Evolutionary conservation across 805 yeast species (phyloP).

Genomic region (Saccharomycopsis guyanensis): DNA sequence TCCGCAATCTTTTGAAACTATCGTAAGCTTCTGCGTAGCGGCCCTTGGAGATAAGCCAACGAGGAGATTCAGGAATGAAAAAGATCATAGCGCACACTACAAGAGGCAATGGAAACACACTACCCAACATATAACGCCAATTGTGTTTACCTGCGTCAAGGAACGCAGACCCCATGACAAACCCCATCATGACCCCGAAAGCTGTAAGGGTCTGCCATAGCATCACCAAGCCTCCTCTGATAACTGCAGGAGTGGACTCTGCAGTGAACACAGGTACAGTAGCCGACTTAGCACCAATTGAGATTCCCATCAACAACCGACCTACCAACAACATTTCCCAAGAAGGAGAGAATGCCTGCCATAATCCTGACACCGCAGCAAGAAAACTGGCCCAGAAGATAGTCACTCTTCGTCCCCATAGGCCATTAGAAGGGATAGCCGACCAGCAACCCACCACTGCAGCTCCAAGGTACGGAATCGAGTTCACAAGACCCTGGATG

Average conservation of each 20-base stretch:
- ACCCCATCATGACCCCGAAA: neutral
- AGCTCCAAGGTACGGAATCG: neutral
- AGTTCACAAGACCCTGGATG: neutral
- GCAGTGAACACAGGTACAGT: neutral
- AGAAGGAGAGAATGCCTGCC: neutral
- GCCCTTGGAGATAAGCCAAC: conserved; percentile 36
- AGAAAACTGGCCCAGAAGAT: neutral
- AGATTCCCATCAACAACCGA: neutral
- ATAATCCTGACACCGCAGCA: neutral
- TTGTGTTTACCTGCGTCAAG: neutral
- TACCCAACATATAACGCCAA: neutral
- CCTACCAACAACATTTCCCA: neutral
- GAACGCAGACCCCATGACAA: neutral
- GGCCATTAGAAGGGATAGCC: neutral
- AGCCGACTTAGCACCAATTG: neutral
- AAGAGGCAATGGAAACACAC: conserved; percentile 21
- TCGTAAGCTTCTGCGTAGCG: conserved; percentile 34
- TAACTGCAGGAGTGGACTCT: neutral
- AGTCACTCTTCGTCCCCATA: neutral
- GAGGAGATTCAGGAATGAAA: conserved; percentile 44
- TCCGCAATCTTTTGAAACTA: conserved; percentile 48
- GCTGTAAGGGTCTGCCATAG: neutral
- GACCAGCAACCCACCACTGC: neutral
- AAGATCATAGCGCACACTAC: conserved; percentile 20
- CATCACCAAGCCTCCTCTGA: neutral